These are phyloP conservation scores for Nigrospora osmanthi DNA, from an alignment of 2,329 filamentous ascomycete species.

Conservation along the genomic window DNA sequence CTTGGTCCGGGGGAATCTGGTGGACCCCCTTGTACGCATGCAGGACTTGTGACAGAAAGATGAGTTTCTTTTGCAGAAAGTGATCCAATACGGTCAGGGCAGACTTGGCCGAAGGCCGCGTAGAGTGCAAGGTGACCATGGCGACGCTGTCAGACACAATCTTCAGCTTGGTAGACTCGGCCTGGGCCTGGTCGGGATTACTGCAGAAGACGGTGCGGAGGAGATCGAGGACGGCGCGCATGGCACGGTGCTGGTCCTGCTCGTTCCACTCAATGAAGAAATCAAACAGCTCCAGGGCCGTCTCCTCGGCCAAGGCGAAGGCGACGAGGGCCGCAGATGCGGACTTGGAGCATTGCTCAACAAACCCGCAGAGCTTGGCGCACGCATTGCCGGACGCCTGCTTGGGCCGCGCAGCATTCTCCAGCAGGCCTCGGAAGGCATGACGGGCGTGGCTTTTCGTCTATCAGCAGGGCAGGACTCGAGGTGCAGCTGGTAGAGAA, in stretches of 20 bases:
- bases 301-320: conserved; percentile 44
- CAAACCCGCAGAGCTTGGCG: conserved; percentile 53
- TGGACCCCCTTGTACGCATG: conserved; percentile 29
- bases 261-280: conserved; percentile 63
- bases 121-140: conserved; percentile 51
- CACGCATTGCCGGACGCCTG: conserved; percentile 49
- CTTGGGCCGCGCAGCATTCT: conserved; percentile 42
- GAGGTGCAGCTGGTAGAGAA: neutral
- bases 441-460: conserved; percentile 22
- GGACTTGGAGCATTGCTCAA: conserved; percentile 51
- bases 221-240: conserved; percentile 55
- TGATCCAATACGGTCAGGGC: conserved; percentile 60
- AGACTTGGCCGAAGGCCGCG: conserved; percentile 60
- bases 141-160: conserved; percentile 47
- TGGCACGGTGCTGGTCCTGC: conserved; percentile 54
- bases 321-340: conserved; percentile 27
- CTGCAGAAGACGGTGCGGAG: conserved; percentile 40
- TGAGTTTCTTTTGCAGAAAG: conserved; percentile 53
- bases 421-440: conserved; percentile 40
- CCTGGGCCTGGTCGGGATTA: conserved; percentile 36
- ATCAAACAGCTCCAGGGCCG: conserved; percentile 44
- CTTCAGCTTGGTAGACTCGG: conserved; percentile 29
- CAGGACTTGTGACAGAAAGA: conserved; percentile 39
- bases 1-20: conserved; percentile 11
- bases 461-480: conserved; percentile 1